Conservation (phyloP, 225 moss, liverwort and hornwort species). For the Lunularia cruciata region DNA sequence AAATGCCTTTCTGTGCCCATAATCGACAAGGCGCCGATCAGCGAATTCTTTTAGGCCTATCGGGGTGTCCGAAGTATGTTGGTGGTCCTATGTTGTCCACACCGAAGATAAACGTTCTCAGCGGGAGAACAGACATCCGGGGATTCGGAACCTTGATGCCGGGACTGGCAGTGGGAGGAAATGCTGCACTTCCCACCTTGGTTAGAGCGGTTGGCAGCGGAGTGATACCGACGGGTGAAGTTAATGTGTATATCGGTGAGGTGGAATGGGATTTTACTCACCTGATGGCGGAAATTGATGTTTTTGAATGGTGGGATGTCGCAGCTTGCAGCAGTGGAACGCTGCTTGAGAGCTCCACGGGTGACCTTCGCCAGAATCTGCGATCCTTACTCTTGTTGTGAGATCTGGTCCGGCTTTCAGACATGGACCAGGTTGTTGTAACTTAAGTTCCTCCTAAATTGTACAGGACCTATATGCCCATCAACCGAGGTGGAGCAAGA, state of each 20-base stretch:
- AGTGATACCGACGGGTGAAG: conserved; percentile 1
- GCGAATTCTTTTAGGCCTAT: conserved; percentile 6
- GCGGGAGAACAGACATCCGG: conserved; percentile 8
- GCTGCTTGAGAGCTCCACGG: background rate
- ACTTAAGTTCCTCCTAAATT: too few relatives aligned
- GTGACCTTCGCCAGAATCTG: conserved; percentile 10
- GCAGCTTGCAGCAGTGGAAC: conserved; percentile 23
- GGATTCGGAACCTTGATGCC: conserved; percentile 16
- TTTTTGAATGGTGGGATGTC: conserved; percentile 22
- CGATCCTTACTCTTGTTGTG: conserved; percentile 10
- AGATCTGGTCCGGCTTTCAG: too few relatives aligned
- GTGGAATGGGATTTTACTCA: conserved; percentile 16
- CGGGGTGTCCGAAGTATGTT: conserved; percentile 22
- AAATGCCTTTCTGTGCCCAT: conserved; percentile 8
- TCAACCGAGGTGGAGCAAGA: too few relatives aligned
- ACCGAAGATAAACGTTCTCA: conserved; percentile 4
- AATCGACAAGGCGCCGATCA: conserved; percentile 5
- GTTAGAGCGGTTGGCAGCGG: conserved; percentile 5
- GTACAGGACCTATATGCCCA: too few relatives aligned
- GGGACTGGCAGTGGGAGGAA: conserved; percentile 17
- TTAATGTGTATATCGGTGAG: conserved; percentile 11
- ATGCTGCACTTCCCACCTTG: conserved; percentile 16
- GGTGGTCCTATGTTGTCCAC: conserved; percentile 16
- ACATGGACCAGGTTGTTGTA: too few relatives aligned
- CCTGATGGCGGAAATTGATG: conserved; percentile 16